Evolutionary conservation across 345 rosid species (phyloP).

Genomic region (Populus ilicifolia): DNA sequence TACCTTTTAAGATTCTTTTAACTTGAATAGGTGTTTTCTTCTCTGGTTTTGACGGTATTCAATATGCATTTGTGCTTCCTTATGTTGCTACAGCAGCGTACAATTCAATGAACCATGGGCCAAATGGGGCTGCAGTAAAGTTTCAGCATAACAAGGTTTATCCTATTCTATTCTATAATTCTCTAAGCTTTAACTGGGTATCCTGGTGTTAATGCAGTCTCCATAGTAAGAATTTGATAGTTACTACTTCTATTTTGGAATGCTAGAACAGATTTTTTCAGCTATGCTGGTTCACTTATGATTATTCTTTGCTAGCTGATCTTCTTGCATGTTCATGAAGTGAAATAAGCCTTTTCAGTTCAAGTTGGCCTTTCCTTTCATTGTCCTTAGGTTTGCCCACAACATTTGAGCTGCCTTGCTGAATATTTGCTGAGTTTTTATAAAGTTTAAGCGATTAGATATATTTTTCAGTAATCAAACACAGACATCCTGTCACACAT

Average conservation of each 20-base stretch:
- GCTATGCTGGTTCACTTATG: background rate
- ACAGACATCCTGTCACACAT: background rate
- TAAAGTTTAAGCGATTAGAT: background rate
- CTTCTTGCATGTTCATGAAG: background rate
- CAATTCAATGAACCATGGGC: slow-evolving; percentile 63
- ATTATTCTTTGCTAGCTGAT: background rate
- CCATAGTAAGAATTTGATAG: background rate
- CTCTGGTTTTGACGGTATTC: slow-evolving; percentile 73
- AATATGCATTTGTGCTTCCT: slow-evolving; percentile 59
- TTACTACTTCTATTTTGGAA: slow-evolving; percentile 9
- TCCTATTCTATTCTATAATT: slow-evolving; percentile 21
- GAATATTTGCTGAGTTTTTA: background rate
- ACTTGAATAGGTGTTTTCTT: slow-evolving; percentile 62
- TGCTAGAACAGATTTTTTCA: background rate
- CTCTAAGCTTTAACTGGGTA: slow-evolving; percentile 12
- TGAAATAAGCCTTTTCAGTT: background rate
- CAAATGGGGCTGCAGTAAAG: slow-evolving; percentile 68
- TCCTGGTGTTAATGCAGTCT: slow-evolving; percentile 13
- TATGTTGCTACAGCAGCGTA: slow-evolving; percentile 75
- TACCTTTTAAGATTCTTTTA: slow-evolving; percentile 24
- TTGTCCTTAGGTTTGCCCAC: background rate
- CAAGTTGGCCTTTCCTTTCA: background rate
- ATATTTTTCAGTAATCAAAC: background rate
- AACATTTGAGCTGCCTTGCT: background rate
- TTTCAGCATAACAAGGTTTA: slow-evolving; percentile 81